Evolutionary conservation across 257 asterid genomes (phyloP).

Genomic region (Coffea canephora): DNA sequence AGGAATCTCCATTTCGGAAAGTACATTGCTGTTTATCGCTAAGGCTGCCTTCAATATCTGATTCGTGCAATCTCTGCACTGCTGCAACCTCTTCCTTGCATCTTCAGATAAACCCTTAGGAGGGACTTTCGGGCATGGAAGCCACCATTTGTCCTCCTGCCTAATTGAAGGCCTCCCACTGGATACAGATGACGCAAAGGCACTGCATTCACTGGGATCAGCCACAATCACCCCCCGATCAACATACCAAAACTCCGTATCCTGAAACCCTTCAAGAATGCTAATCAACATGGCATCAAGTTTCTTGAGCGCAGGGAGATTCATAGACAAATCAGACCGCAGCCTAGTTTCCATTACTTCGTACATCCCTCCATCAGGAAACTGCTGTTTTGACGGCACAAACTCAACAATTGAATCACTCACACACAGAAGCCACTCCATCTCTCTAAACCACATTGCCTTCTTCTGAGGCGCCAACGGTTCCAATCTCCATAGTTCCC

Average conservation of each 20-base stretch:
- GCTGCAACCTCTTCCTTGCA: conserved; percentile 84
- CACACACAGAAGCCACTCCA: conserved; percentile 89
- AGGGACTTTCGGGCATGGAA: conserved; percentile 93
- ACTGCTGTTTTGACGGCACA: conserved; percentile 79
- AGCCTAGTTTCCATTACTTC: conserved; percentile 88
- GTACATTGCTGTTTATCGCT: conserved; percentile 87
- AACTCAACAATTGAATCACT: conserved; percentile 93
- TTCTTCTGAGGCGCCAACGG: conserved; percentile 83
- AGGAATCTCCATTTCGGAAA: conserved; percentile 94
- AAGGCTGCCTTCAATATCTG: conserved; percentile 95
- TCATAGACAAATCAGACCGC: conserved; percentile 74
- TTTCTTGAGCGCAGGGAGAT: conserved; percentile 95
- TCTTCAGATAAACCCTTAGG: conserved; percentile 80
- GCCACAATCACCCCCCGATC: conserved; percentile 70
- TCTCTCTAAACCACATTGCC: conserved; percentile 92
- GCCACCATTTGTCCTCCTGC: conserved; percentile 99
- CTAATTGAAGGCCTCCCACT: conserved; percentile 86
- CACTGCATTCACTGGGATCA: conserved; percentile 45
- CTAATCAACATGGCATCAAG: conserved; percentile 90
- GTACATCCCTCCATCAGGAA: conserved; percentile 76
- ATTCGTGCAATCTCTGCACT: conserved; percentile 90
- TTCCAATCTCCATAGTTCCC: conserved; percentile 96
- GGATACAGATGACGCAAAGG: conserved; percentile 34
- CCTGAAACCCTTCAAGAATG: conserved; percentile 82
- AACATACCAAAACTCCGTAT: conserved; percentile 83